These are phyloP conservation scores for Carpinus fangiana DNA, from an alignment of 306 rosid species.

Conservation along the genomic window DNA sequence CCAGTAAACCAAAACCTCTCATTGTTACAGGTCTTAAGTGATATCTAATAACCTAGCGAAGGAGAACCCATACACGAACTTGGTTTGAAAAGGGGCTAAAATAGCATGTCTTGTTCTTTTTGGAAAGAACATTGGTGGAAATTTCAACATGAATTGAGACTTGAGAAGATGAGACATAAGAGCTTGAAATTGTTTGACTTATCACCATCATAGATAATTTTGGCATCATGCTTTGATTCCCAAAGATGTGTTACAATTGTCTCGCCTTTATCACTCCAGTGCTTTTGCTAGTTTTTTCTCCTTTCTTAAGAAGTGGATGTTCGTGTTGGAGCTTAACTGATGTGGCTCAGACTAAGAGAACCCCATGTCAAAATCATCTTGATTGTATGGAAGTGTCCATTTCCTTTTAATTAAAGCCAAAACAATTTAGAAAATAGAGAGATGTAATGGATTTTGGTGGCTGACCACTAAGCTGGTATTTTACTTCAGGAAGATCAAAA, in stretches of 20 bases:
- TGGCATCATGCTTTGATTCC: not conserved
- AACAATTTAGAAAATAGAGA: not conserved
- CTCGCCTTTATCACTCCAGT: not conserved
- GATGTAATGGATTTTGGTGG: too few species aligned
- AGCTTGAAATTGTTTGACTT: not conserved
- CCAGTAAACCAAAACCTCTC: not conserved
- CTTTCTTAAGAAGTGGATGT: not conserved
- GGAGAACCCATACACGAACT: too few species aligned
- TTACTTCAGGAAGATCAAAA: not conserved
- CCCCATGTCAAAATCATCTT: not conserved
- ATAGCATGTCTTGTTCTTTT: not conserved
- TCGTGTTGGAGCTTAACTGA: not conserved
- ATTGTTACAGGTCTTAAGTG: too few species aligned
- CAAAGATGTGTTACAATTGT: not conserved
- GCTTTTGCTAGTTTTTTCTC: not conserved
- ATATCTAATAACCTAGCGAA: not conserved
- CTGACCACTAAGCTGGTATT: not conserved
- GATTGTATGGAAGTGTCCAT: not conserved
- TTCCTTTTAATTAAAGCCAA: not conserved
- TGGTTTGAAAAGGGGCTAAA: not conserved
- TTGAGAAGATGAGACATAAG: not conserved
- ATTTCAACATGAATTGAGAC: not conserved
- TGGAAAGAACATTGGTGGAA: not conserved
- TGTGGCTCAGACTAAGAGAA: not conserved
- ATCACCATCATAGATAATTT: not conserved